phyloP scores from a whole-genome alignment of 2,329 filamentous ascomycete genomes.

The Seiridium cupressi region DNA sequence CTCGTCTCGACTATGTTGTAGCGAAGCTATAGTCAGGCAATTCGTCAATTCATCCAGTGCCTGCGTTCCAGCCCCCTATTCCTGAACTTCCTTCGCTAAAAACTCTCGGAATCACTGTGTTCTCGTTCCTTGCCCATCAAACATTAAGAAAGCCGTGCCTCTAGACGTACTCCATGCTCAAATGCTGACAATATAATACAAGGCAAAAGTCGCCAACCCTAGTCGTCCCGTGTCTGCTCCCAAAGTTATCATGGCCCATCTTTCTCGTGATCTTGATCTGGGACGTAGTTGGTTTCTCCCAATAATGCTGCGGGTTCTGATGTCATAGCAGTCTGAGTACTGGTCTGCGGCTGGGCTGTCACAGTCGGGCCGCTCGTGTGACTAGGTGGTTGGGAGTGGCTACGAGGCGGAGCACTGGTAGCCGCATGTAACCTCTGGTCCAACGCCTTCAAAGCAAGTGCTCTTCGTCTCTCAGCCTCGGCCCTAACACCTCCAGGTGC shows the following conservation, averaged over 20 bases:
- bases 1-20: neutral
- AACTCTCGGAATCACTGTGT: neutral
- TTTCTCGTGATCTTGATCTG: constrained; percentile 53
- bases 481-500: constrained; percentile 72
- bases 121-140: neutral
- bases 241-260: constrained; percentile 11
- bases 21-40: too few species aligned
- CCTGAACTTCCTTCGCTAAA: constrained; percentile 3
- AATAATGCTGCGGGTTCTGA: constrained; percentile 55
- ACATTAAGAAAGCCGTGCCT: constrained; percentile 4
- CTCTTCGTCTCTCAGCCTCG: constrained; percentile 86
- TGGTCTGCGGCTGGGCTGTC: constrained; percentile 54
- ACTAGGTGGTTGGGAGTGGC: constrained; percentile 37
- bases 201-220: constrained; percentile 11
- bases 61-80: neutral
- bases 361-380: constrained; percentile 53
- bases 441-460: constrained; percentile 84
- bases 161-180: constrained; percentile 21
- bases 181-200: constrained; percentile 21
- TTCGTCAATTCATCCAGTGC: too few species aligned
- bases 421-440: constrained; percentile 92
- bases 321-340: constrained; percentile 57
- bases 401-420: constrained; percentile 39
- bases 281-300: constrained; percentile 69
- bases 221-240: neutral